Conservation (phyloP, 2,329 filamentous ascomycete species). For the Alternaria gansuensis region DNA sequence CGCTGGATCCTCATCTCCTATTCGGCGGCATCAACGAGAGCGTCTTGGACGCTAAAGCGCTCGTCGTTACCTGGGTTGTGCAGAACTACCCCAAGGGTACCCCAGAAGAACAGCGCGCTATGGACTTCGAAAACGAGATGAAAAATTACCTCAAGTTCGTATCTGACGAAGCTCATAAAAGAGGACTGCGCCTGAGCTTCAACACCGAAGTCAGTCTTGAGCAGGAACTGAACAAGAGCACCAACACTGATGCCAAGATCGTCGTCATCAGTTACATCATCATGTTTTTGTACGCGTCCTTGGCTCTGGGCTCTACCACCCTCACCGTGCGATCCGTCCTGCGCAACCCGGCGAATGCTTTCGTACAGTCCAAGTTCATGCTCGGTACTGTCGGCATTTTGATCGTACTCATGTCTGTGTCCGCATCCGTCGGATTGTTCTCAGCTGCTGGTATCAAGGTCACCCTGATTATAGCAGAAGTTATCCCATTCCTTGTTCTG, state of each 20-base stretch:
- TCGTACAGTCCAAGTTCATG: conserved; percentile 97
- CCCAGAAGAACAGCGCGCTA: conserved; percentile 73
- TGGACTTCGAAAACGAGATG: conserved; percentile 88
- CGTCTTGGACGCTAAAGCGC: conserved; percentile 76
- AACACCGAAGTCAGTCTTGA: conserved; percentile 95
- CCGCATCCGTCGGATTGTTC: conserved; percentile 92
- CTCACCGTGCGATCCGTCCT: conserved; percentile 79
- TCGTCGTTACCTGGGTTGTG: conserved; percentile 94
- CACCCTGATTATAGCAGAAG: conserved; percentile 96
- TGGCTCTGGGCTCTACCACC: conserved; percentile 89
- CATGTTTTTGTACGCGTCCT: conserved; percentile 97
- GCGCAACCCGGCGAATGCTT: conserved; percentile 79
- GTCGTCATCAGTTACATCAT: conserved; percentile 95
- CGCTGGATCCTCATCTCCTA: conserved; percentile 83
- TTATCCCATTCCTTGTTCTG: conserved; percentile 96
- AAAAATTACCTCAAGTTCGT: conserved; percentile 77
- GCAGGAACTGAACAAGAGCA: conserved; percentile 95
- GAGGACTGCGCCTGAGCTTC: conserved; percentile 89
- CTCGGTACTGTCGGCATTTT: conserved; percentile 93
- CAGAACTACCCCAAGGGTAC: conserved; percentile 83
- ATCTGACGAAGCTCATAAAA: conserved; percentile 78
- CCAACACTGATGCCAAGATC: conserved; percentile 97
- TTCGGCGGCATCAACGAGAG: conserved; percentile 79
- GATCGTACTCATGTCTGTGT: conserved; percentile 97
- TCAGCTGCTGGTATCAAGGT: conserved; percentile 92